These are phyloP conservation scores for Plectosphaerella sp. DNA, from an alignment of 2,329 filamentous ascomycete genomes.

Conservation along the genomic window DNA sequence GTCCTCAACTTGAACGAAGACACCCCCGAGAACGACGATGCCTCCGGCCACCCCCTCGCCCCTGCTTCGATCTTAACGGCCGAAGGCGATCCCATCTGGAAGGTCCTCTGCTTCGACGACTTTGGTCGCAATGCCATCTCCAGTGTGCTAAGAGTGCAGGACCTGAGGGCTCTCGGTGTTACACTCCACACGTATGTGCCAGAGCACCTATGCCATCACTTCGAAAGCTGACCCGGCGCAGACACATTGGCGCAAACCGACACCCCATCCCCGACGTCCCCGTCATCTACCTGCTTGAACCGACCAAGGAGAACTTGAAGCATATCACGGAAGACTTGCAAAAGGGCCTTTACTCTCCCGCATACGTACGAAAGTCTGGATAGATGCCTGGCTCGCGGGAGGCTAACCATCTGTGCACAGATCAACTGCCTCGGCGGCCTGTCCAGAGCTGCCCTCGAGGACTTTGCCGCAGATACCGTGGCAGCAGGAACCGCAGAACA, in stretches of 20 bases:
- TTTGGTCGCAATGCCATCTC: conserved; percentile 91
- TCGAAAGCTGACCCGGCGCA: conserved; percentile 23
- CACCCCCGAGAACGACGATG: conserved; percentile 58
- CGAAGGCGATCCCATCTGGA: conserved; percentile 94
- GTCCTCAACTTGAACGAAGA: conserved; percentile 91
- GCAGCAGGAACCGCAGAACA: conserved; percentile 79
- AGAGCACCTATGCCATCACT: neutral
- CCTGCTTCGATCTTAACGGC: conserved; percentile 75
- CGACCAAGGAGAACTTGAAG: conserved; percentile 74
- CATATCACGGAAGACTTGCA: conserved; percentile 81
- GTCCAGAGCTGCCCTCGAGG: conserved; percentile 83
- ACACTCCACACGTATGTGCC: conserved; percentile 80
- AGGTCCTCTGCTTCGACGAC: conserved; percentile 93
- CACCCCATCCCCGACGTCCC: conserved; percentile 95
- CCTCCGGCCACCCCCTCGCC: conserved; percentile 53
- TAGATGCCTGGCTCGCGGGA: no score
- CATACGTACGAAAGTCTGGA: conserved; percentile 46
- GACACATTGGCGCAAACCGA: conserved; percentile 75
- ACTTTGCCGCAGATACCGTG: conserved; percentile 87
- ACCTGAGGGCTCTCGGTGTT: conserved; percentile 88
- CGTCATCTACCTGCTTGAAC: conserved; percentile 93
- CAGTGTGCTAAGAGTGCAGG: conserved; percentile 89
- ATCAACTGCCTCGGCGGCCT: conserved; percentile 97
- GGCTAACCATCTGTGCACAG: neutral
- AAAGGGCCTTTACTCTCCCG: conserved; percentile 83